Conservation (phyloP, 345 rosid genomes). For the Xanthoceras sorbifolium region DNA sequence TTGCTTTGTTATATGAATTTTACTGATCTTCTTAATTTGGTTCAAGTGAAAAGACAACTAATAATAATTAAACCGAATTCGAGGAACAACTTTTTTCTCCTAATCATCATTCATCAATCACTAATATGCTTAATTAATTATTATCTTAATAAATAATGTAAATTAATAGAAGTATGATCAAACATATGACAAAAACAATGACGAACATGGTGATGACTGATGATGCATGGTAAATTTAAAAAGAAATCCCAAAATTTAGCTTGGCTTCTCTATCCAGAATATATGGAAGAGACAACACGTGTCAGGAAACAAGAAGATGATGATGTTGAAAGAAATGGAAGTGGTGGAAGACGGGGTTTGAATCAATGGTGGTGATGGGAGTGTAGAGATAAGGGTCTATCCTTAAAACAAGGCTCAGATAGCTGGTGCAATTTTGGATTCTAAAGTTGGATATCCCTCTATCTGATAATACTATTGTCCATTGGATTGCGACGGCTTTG, state of each 20-base stretch:
- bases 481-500: conserved; percentile 2
- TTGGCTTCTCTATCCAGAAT: background rate
- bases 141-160: no score
- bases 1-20: background rate
- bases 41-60: background rate
- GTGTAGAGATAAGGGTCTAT: conserved; percentile 46
- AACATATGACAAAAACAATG: no score
- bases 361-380: conserved; percentile 28
- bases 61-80: no score
- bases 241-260: background rate
- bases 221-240: background rate
- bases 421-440: background rate
- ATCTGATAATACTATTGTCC: background rate
- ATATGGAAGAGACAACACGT: conserved; percentile 11
- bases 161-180: no score
- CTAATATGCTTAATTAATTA: no score
- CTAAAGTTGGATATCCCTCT: background rate
- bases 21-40: background rate
- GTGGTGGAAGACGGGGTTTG: background rate
- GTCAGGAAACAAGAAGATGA: conserved; percentile 6
- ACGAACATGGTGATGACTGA: background rate
- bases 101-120: no score
- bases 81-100: no score
- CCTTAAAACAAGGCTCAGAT: conserved; percentile 36
- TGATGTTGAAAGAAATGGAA: conserved; percentile 6